Evolutionary conservation across 148 eudicot genomes (phyloP).

Genomic region (Chenopodium berlandieri): DNA sequence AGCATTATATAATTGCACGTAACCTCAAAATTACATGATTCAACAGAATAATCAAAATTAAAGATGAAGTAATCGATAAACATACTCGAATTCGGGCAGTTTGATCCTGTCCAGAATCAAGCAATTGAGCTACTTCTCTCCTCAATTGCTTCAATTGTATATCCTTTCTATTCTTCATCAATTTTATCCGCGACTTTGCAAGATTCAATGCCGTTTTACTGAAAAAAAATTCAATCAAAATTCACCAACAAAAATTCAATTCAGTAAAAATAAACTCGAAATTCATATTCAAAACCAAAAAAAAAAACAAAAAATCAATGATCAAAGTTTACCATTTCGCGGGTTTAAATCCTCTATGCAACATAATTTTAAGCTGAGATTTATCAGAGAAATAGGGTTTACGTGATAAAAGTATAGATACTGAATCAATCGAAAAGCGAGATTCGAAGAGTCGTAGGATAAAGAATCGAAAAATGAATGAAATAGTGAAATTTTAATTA

Average conservation of each 20-base stretch:
- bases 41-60: background rate
- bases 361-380: slow-evolving; percentile 35
- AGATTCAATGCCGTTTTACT: slow-evolving; percentile 91
- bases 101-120: slow-evolving; percentile 79
- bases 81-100: slow-evolving; percentile 84
- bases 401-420: too few relatives aligned
- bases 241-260: background rate
- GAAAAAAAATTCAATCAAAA: slow-evolving; percentile 4
- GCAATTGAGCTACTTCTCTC: slow-evolving; percentile 81
- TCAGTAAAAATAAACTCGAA: background rate
- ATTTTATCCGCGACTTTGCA: slow-evolving; percentile 70
- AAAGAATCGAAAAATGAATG: background rate
- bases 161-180: slow-evolving; percentile 89
- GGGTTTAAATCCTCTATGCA: slow-evolving; percentile 77
- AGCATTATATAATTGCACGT: background rate
- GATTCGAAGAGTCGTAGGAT: background rate
- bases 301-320: background rate
- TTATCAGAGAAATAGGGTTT: background rate
- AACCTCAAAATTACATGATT: background rate
- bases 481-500: too few relatives aligned
- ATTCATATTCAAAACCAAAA: background rate
- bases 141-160: slow-evolving; percentile 65
- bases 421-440: too few relatives aligned
- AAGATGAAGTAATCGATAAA: background rate
- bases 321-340: slow-evolving; percentile 65